phyloP scores from a whole-genome alignment of 805 yeast species.

The Maudiozyma bulderi region DNA sequence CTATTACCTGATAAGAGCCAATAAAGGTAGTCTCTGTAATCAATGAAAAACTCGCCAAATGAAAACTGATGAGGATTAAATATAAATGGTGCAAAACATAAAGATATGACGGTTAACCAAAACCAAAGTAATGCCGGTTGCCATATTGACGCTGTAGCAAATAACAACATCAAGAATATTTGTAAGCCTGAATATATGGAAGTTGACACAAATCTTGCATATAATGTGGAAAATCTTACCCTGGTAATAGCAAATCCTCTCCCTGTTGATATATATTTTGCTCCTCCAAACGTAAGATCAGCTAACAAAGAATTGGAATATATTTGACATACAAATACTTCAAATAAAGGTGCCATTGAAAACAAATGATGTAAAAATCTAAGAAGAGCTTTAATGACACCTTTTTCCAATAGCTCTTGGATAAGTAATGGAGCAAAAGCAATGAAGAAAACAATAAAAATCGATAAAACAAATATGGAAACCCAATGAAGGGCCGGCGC shows the following conservation, averaged over 20 bases:
- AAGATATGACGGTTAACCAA: constrained; percentile 59
- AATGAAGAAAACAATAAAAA: constrained; percentile 86
- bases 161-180: constrained; percentile 57
- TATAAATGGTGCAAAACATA: constrained; percentile 61
- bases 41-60: constrained; percentile 59
- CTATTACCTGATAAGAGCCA: constrained; percentile 82
- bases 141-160: constrained; percentile 76
- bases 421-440: constrained; percentile 81
- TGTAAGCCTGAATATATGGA: constrained; percentile 75
- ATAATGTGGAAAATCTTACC: constrained; percentile 58
- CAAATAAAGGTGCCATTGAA: constrained; percentile 84
- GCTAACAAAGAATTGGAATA: constrained; percentile 69
- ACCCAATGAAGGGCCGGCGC: constrained; percentile 89
- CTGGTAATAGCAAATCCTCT: constrained; percentile 88
- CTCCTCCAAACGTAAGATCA: constrained; percentile 84
- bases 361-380: constrained; percentile 67
- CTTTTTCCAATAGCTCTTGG: constrained; percentile 83
- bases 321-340: constrained; percentile 90
- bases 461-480: constrained; percentile 75
- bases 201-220: constrained; percentile 63
- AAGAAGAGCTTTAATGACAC: constrained; percentile 60
- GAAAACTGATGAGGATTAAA: constrained; percentile 74
- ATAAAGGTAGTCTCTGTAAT: constrained; percentile 50
- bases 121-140: constrained; percentile 64
- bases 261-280: constrained; percentile 85